Percentiles rank a stretch among this genome's conserved stretches.
Evolutionary conservation across 305 asterid species (phyloP).

Genomic region (Fraxinus latifolia): DNA sequence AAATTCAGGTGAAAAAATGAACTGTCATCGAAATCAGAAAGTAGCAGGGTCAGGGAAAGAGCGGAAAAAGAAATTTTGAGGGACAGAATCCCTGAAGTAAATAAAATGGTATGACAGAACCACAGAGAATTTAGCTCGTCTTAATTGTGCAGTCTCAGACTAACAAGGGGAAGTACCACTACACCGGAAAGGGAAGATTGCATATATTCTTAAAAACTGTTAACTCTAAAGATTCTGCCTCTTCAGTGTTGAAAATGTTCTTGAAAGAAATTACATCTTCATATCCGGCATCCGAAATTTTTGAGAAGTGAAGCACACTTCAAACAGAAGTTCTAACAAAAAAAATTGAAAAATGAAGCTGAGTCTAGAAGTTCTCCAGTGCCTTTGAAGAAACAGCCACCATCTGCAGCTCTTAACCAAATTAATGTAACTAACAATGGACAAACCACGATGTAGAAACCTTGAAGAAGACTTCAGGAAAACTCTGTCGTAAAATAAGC

Average conservation of each 20-base stretch:
- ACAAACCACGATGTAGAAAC: background rate
- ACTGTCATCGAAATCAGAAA: background rate
- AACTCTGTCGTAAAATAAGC: background rate
- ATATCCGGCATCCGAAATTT: slow-evolving; percentile 21
- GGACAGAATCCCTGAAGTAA: background rate
- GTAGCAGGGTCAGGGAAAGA: background rate
- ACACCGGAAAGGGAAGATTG: background rate
- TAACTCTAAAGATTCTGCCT: background rate
- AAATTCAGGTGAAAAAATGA: background rate
- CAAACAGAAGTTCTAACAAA: background rate
- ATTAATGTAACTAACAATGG: background rate
- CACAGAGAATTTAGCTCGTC: background rate
- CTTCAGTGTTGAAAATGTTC: background rate
- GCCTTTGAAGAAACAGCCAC: background rate
- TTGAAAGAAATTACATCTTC: background rate
- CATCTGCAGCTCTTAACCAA: background rate
- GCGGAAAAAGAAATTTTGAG: background rate
- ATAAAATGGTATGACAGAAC: background rate
- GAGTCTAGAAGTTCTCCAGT: background rate
- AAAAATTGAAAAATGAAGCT: background rate
- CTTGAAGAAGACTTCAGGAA: background rate
- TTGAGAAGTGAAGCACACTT: background rate
- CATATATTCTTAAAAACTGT: background rate
- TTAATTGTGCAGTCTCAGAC: background rate
- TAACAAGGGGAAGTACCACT: background rate